Evolutionary conservation across 192 early-diverging fungal genomes (phyloP).

Genomic region (Coemansia sp.): DNA sequence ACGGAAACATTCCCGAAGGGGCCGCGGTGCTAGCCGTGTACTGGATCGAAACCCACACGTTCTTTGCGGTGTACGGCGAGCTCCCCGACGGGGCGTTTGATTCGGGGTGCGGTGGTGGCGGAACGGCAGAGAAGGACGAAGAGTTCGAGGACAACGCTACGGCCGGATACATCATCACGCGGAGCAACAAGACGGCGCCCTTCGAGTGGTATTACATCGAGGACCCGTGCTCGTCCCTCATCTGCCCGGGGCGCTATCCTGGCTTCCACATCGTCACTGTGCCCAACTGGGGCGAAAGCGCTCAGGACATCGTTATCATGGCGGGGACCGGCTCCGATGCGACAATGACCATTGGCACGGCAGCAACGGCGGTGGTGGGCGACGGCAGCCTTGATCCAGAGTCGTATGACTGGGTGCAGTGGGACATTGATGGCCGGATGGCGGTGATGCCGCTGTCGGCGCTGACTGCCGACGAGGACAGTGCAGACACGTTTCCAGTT

Average conservation of each 20-base stretch:
- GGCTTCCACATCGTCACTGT: conserved; percentile 61
- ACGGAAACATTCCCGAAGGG: conserved; percentile 15
- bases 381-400: conserved; percentile 13
- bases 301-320: conserved; percentile 31
- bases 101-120: conserved; percentile 29
- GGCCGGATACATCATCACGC: conserved; percentile 57
- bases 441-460: conserved; percentile 56
- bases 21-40: conserved; percentile 58
- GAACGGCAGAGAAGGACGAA: conserved; percentile 9
- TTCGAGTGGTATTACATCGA: conserved; percentile 50
- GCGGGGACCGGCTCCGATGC: conserved; percentile 28
- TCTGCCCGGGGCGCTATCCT: conserved; percentile 41
- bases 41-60: conserved; percentile 71
- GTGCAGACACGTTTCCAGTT: conserved; percentile 56
- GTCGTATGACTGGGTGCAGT: conserved; percentile 58
- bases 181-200: conserved; percentile 37
- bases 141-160: conserved; percentile 36
- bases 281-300: conserved; percentile 50
- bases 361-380: conserved; percentile 1
- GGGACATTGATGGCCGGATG: conserved; percentile 57
- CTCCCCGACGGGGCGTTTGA: conserved; percentile 21
- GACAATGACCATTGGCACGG: conserved; percentile 34
- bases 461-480: conserved; percentile 28
- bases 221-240: conserved; percentile 55
- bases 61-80: conserved; percentile 61